phyloP scores from a whole-genome alignment of 1,139 yeast genomes.

The Debaryomyces singareniensis region DNA sequence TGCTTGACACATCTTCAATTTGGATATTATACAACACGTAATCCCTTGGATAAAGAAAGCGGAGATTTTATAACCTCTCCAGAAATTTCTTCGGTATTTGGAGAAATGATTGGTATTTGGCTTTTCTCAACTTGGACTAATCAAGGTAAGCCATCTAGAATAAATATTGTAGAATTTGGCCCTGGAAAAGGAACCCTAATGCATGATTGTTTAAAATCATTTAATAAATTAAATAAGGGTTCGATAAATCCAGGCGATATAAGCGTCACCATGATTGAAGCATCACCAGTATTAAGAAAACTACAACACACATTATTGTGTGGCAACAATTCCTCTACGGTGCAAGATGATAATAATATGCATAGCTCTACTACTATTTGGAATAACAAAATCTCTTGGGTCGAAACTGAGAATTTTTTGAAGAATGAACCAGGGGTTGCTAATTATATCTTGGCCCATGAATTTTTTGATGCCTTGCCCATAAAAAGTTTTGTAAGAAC shows the following conservation, averaged over 20 bases:
- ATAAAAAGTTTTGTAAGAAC: conserved; percentile 64
- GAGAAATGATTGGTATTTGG: conserved; percentile 83
- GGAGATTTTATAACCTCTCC: conserved; percentile 88
- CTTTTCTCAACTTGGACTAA: conserved; percentile 52
- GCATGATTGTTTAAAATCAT: conserved; percentile 51
- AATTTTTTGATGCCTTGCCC: conserved; percentile 84
- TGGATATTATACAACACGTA: conserved; percentile 76
- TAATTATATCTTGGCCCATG: conserved; percentile 74
- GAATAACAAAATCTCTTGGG: conserved; percentile 59
- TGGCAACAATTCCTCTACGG: conserved; percentile 15
- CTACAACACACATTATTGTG: conserved; percentile 53
- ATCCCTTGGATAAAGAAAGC: conserved; percentile 54
- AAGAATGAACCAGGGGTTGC: conserved; percentile 32
- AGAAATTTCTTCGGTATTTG: conserved; percentile 82
- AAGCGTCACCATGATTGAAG: conserved; percentile 61
- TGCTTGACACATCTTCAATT: conserved; percentile 72
- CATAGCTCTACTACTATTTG: conserved; percentile 41
- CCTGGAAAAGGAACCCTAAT: conserved; percentile 83
- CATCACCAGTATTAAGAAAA: conserved; percentile 57
- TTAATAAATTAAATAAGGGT: conserved; percentile 34
- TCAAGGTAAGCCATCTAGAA: conserved; percentile 44
- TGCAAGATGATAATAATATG: conserved; percentile 24
- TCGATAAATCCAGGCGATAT: conserved; percentile 12
- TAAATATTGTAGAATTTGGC: conserved; percentile 75
- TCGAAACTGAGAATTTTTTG: conserved; percentile 60